Conservation (phyloP, 768 basidiomycete genomes). For the Boletus subparvulus region DNA sequence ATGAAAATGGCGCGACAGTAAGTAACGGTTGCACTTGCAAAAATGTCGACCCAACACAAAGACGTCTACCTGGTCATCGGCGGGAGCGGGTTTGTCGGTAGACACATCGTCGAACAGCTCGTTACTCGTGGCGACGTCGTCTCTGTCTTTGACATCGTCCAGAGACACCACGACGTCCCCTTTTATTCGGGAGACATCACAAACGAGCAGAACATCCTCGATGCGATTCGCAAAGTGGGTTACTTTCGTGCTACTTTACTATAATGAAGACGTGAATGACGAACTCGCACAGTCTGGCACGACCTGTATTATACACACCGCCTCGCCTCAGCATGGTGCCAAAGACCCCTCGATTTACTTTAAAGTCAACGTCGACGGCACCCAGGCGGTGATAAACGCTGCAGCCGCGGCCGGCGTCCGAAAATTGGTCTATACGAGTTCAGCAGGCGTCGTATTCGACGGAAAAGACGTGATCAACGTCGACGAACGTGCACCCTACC, state of each 20-base stretch:
- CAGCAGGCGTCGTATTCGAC: constrained; percentile 87
- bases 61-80: constrained; percentile 92
- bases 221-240: constrained; percentile 72
- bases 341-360: constrained; percentile 73
- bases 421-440: constrained; percentile 93
- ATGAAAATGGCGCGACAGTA: constrained; percentile 3
- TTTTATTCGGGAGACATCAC: constrained; percentile 92
- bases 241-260: neutral
- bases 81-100: constrained; percentile 88
- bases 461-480: constrained; percentile 77
- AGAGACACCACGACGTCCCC: constrained; percentile 80
- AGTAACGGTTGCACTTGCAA: neutral
- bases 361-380: constrained; percentile 94
- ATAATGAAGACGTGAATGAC: neutral
- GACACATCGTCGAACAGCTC: constrained; percentile 87
- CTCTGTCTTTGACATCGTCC: constrained; percentile 88
- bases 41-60: constrained; percentile 30
- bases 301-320: constrained; percentile 94
- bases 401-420: constrained; percentile 68
- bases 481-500: constrained; percentile 83
- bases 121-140: constrained; percentile 77
- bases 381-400: constrained; percentile 79
- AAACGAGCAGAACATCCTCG: constrained; percentile 65
- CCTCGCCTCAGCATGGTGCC: constrained; percentile 73
- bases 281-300: constrained; percentile 57